phyloP scores from a whole-genome alignment of 495 filamentous ascomycete genomes.

The Hypoxylon intermedium region DNA sequence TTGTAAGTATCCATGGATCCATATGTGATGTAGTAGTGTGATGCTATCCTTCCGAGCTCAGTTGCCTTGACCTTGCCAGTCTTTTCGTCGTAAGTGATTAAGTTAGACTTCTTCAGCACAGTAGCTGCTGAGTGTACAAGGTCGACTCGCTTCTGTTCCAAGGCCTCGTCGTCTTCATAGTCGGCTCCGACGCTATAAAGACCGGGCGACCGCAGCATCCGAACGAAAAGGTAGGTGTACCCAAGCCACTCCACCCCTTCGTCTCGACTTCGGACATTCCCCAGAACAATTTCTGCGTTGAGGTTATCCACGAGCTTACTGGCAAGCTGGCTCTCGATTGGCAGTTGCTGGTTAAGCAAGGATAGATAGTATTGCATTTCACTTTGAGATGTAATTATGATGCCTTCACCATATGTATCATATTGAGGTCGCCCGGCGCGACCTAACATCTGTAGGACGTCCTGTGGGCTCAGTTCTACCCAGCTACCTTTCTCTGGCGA shows the following conservation, averaged over 20 bases:
- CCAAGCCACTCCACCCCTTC: slow-evolving; percentile 98
- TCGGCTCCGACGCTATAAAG: slow-evolving; percentile 95
- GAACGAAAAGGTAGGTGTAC: slow-evolving; percentile 97
- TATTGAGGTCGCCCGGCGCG: slow-evolving; percentile 96
- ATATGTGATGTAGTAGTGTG: slow-evolving; percentile 97
- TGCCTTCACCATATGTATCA: slow-evolving; percentile 96
- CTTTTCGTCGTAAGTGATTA: slow-evolving; percentile 95
- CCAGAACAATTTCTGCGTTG: slow-evolving; percentile 95
- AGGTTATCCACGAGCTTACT: slow-evolving; percentile 95
- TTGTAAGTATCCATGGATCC: slow-evolving; percentile 97
- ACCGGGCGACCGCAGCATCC: slow-evolving; percentile 95
- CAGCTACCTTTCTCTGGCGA: slow-evolving; percentile 98
- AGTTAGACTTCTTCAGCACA: slow-evolving; percentile 83
- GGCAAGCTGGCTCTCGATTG: slow-evolving; percentile 95
- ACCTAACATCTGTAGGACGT: slow-evolving; percentile 98
- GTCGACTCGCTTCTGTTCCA: slow-evolving; percentile 97
- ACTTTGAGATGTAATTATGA: slow-evolving; percentile 93
- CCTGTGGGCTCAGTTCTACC: slow-evolving; percentile 97
- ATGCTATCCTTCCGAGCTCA: slow-evolving; percentile 92
- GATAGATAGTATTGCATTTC: slow-evolving; percentile 98
- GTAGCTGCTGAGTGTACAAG: slow-evolving; percentile 92
- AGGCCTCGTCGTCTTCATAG: slow-evolving; percentile 86
- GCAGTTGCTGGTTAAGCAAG: slow-evolving; percentile 93
- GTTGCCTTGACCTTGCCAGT: slow-evolving; percentile 87
- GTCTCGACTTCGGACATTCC: slow-evolving; percentile 90